phyloP scores from a whole-genome alignment of 1,139 yeast species.

The Magnusiomyces suaveolens region DNA sequence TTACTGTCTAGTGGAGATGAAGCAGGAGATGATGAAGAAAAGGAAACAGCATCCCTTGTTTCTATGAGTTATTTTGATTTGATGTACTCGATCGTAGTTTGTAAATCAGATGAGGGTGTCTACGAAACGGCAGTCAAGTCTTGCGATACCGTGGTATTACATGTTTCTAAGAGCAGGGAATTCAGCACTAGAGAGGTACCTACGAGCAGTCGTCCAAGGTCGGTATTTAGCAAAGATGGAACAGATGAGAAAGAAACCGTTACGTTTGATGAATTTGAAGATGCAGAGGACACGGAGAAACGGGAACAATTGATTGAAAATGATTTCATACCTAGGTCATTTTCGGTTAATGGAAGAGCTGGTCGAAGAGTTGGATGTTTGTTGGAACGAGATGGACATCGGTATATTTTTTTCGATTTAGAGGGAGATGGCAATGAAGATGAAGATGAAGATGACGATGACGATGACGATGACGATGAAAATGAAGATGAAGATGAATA shows the following conservation, averaged over 20 bases:
- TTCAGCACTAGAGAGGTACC: neutral
- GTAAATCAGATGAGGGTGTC: neutral
- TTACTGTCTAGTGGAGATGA: constrained; percentile 2
- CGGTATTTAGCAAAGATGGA: too few species aligned
- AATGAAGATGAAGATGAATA: neutral
- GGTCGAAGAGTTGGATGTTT: constrained; percentile 21
- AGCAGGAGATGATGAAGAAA: neutral
- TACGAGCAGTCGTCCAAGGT: too few species aligned
- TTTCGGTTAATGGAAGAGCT: constrained; percentile 19
- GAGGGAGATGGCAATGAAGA: constrained; percentile 17
- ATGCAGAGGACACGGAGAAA: neutral
- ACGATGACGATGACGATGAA: neutral
- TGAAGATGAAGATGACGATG: constrained; percentile 10
- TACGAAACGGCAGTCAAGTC: neutral
- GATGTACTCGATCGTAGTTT: neutral
- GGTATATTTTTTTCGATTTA: constrained; percentile 20
- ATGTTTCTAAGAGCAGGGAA: neutral
- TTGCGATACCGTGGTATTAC: neutral
- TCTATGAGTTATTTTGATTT: neutral
- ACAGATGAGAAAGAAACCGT: neutral
- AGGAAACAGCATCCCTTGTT: neutral
- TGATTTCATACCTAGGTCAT: constrained; percentile 15
- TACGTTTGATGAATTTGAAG: constrained; percentile 3
- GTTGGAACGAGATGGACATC: constrained; percentile 17
- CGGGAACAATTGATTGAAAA: constrained; percentile 2